Evolutionary conservation across 75 land plant genomes (phyloP).

Genomic region (Cunninghamia lanceolata): DNA sequence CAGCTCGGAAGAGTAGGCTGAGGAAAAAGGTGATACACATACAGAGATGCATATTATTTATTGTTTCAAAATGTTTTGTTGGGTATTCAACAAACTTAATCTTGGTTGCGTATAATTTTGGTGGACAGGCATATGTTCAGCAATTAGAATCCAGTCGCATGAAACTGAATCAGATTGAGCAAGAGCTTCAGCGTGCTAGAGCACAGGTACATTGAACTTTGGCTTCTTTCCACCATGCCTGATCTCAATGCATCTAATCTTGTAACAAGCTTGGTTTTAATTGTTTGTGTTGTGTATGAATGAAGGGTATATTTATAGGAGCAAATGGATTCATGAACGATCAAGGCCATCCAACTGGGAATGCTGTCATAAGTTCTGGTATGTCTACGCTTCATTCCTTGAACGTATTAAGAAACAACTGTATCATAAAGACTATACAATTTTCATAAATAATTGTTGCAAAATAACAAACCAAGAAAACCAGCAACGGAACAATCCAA

Average conservation of each 20-base stretch:
- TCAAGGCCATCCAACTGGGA: neutral
- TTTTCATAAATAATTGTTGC: neutral
- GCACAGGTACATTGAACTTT: slow-evolving; percentile 31
- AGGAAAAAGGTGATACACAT: slow-evolving; percentile 70
- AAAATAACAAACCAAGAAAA: neutral
- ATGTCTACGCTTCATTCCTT: neutral
- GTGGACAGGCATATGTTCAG: slow-evolving; percentile 57
- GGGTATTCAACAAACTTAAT: neutral
- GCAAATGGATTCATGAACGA: neutral
- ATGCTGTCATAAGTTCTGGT: slow-evolving; percentile 3
- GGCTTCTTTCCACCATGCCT: neutral
- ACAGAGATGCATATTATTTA: neutral
- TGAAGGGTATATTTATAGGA: slow-evolving; percentile 9
- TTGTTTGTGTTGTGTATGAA: neutral
- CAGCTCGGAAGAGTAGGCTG: slow-evolving; percentile 87
- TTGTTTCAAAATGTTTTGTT: neutral
- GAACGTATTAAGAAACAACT: too few relatives aligned
- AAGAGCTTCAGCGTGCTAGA: slow-evolving; percentile 63
- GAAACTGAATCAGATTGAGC: slow-evolving; percentile 57
- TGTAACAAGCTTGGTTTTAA: neutral
- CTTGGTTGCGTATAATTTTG: neutral
- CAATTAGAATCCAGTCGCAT: slow-evolving; percentile 62
- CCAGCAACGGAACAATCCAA: neutral
- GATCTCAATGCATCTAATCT: neutral
- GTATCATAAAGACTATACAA: too few relatives aligned